Conservation (phyloP, 257 asterid species). For the Craterostigma plantagineum region DNA sequence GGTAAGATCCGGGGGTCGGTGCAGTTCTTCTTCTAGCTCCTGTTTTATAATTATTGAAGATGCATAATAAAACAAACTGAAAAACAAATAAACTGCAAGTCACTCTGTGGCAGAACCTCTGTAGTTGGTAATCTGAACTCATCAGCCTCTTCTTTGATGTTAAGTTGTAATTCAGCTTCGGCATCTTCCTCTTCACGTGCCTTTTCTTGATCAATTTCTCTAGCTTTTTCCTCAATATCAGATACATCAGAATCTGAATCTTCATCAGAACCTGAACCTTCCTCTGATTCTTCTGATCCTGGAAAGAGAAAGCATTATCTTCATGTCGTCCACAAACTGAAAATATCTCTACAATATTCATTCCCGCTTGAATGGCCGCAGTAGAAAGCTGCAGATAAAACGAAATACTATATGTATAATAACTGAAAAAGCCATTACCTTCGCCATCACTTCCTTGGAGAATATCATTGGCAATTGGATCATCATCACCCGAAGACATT, state of each 20-base stretch:
- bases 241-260: slow-evolving; percentile 49
- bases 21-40: slow-evolving; percentile 83
- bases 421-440: slow-evolving; percentile 21
- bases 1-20: slow-evolving; percentile 72
- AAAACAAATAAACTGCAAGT: slow-evolving; percentile 1
- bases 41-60: slow-evolving; percentile 9
- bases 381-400: slow-evolving; percentile 1
- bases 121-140: slow-evolving; percentile 67
- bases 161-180: slow-evolving; percentile 35
- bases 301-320: background rate
- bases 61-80: slow-evolving; percentile 1
- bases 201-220: slow-evolving; percentile 33
- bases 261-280: slow-evolving; percentile 22
- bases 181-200: slow-evolving; percentile 28
- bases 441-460: slow-evolving; percentile 45
- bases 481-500: slow-evolving; percentile 64
- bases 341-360: background rate
- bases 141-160: slow-evolving; percentile 54
- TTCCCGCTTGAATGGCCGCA: background rate
- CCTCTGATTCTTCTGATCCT: slow-evolving; percentile 12
- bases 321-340: background rate
- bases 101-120: slow-evolving; percentile 36
- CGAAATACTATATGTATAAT: slow-evolving; percentile 3
- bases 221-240: slow-evolving; percentile 35
- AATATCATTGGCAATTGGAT: slow-evolving; percentile 52